These are phyloP conservation scores for Cadophora sp. DNA, from an alignment of 2,329 filamentous ascomycete species.

Conservation along the genomic window DNA sequence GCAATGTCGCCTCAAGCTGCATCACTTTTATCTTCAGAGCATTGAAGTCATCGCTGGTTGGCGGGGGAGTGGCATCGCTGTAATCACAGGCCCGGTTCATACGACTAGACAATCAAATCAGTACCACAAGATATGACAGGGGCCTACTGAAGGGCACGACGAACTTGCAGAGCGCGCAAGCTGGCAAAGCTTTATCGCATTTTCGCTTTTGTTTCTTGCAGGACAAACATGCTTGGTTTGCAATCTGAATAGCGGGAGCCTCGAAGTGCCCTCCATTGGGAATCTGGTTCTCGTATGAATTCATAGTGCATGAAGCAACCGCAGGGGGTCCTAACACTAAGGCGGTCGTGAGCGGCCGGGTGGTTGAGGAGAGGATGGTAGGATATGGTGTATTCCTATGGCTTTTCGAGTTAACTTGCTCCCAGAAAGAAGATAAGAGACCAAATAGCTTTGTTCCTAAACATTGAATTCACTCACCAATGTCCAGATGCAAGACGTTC, in stretches of 20 bases:
- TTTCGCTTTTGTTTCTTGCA: conserved; percentile 58
- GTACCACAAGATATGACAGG: not conserved
- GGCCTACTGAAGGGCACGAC: not conserved
- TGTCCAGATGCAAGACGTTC: not conserved
- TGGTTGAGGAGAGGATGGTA: not conserved
- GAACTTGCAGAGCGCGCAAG: conserved; percentile 53
- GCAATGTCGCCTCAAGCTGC: conserved; percentile 49
- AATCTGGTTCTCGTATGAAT: conserved; percentile 12
- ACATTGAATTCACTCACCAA: not conserved
- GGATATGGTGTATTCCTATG: not conserved
- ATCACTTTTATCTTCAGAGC: conserved; percentile 48
- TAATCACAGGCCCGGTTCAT: conserved; percentile 53
- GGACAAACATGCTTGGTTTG: conserved; percentile 52
- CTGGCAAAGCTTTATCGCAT: conserved; percentile 58
- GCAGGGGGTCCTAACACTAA: not conserved
- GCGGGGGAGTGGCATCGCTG: conserved; percentile 46
- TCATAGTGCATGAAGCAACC: not conserved
- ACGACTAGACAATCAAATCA: conserved; percentile 33
- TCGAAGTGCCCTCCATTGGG: conserved; percentile 3
- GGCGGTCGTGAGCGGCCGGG: conserved; percentile 15
- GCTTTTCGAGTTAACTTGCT: not conserved
- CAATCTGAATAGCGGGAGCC: conserved; percentile 25
- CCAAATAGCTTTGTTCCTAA: not conserved
- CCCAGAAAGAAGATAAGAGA: not conserved
- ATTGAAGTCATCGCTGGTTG: conserved; percentile 51